Conservation (phyloP, 148 eudicot genomes). For the Amaranthus hypochondriacus region DNA sequence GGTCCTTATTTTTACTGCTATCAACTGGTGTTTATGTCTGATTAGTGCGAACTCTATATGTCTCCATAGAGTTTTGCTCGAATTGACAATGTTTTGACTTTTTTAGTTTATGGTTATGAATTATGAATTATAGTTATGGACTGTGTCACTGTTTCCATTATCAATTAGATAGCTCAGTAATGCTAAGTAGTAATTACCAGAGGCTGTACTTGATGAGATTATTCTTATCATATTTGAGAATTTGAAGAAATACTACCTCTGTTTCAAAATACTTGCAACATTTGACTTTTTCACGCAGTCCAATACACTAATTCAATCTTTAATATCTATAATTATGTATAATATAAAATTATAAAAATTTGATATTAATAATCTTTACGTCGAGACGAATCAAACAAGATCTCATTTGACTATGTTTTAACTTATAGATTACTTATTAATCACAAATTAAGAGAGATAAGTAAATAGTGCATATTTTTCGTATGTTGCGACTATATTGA, state of each 20-base stretch:
- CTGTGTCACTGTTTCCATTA: neutral
- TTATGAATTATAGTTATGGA: slow-evolving; percentile 4
- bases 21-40: slow-evolving; percentile 87
- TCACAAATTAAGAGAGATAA: too few relatives aligned
- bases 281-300: too few relatives aligned
- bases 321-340: too few relatives aligned
- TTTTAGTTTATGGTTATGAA: slow-evolving; percentile 9
- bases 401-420: too few relatives aligned
- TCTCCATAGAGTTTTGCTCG: slow-evolving; percentile 15
- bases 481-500: too few relatives aligned
- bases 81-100: slow-evolving; percentile 11
- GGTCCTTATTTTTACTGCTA: slow-evolving; percentile 90
- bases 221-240: neutral
- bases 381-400: too few relatives aligned
- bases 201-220: neutral
- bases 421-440: too few relatives aligned
- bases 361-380: too few relatives aligned
- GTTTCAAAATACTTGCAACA: too few relatives aligned
- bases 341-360: too few relatives aligned
- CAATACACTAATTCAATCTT: too few relatives aligned
- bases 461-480: too few relatives aligned
- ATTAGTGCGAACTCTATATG: slow-evolving; percentile 11
- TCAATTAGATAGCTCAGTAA: neutral
- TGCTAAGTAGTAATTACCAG: neutral
- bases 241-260: neutral